Evolutionary conservation across 176 grass and related monocot genomes (phyloP), one percentile per base, ranked within the genome.

Genomic region (Canna indica): DNA sequence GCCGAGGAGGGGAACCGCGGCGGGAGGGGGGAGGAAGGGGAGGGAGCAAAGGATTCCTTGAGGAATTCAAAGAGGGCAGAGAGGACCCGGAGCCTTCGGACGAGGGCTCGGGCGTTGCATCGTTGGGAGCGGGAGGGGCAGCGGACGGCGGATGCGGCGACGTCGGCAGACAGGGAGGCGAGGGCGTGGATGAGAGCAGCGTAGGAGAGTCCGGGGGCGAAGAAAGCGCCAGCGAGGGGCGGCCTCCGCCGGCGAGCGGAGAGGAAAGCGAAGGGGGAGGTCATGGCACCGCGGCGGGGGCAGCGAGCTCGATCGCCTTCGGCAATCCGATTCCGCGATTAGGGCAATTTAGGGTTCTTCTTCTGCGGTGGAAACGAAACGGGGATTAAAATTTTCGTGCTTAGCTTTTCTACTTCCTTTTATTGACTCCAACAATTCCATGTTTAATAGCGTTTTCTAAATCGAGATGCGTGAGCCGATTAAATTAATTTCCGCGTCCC

Each of bases 181-280:
- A 99, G 80, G 68, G 86, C 81, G n/a, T 78, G 75, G 59, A 99
- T 71, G 18, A 99, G 84, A 12, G 80, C 71, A 7, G 30, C 58
- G 12, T 77, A 86, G 0, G 80, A 67, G 2, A 90, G 77, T 34
- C 78, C 72, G 45, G 90, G 90, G 47, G 80, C 65, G 56, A 90
- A 93, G 82, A 88, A 99, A 11, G 84, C 86, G 0, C 90, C 90
- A 22, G 79, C 84, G 4, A 99, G 78, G 14, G 58, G 76, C 28
- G 70, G 7, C 70, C 88, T 28, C 59, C 88, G 89, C 31, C 79
- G 76, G 24, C 79, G 76, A 0, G 63, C 42, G 20, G 84, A 84
- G 36, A 99, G 86, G 86, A 93, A 99, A 11, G 92, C 84, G 12
- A 99, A 72, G 63, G 84, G 60, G 34, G 84, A 99, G 77, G 79